Percentiles rank a stretch among this genome's conserved stretches.
Evolutionary conservation across 2,329 filamentous ascomycete genomes (phyloP).

Genomic region (Ophiostoma fasciatum): DNA sequence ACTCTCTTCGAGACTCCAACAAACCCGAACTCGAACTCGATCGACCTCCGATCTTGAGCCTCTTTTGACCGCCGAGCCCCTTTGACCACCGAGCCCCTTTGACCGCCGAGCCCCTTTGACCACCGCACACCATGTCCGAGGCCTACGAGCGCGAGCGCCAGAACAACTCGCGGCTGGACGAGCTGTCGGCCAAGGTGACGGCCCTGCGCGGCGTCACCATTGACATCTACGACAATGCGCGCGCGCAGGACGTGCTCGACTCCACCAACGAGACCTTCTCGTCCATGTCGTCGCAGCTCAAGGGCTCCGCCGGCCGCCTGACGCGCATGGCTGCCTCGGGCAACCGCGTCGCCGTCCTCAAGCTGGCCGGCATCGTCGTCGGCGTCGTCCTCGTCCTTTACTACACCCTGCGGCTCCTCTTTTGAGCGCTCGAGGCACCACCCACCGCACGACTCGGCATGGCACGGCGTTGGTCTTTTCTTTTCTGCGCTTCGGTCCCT

Average conservation of each 20-base stretch:
- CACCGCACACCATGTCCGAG: conserved; percentile 53
- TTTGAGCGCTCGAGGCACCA: too few relatives aligned
- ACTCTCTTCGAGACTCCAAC: too few relatives aligned
- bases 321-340: conserved; percentile 83
- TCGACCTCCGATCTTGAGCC: too few relatives aligned
- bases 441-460: too few relatives aligned
- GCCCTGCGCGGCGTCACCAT: conserved; percentile 87
- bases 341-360: conserved; percentile 82
- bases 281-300: conserved; percentile 66
- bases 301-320: conserved; percentile 67
- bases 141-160: conserved; percentile 71
- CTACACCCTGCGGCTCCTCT: conserved; percentile 51
- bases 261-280: conserved; percentile 87
- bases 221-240: conserved; percentile 94
- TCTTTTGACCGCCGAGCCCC: too few relatives aligned
- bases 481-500: too few relatives aligned
- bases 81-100: too few relatives aligned
- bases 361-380: conserved; percentile 72
- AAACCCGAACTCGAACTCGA: too few relatives aligned
- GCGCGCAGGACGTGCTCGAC: conserved; percentile 77
- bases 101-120: too few relatives aligned
- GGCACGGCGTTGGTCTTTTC: too few relatives aligned
- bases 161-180: conserved; percentile 88
- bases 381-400: conserved; percentile 60
- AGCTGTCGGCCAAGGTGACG: conserved; percentile 80